Evolutionary conservation across 2,329 filamentous ascomycete species (phyloP).

Genomic region (Myriosclerotinia curreyana): DNA sequence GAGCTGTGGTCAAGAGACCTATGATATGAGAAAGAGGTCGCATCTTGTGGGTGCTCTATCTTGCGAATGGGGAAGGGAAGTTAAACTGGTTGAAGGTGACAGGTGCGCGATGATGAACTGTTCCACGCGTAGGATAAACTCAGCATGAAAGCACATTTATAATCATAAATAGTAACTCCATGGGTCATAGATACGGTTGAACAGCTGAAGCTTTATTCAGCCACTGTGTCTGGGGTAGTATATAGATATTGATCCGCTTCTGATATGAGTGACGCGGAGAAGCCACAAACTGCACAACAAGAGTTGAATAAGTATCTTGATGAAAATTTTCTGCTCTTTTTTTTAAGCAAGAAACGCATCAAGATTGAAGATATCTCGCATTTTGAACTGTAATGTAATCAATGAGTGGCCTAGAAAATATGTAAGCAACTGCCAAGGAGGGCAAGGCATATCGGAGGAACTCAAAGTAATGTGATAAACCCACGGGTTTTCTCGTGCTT

Average conservation of each 20-base stretch:
- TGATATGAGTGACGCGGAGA: background rate
- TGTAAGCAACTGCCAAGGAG: background rate
- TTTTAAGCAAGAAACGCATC: slow-evolving; percentile 7
- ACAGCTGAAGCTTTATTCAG: background rate
- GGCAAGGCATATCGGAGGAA: background rate
- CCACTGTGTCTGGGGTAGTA: background rate
- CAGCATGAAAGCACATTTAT: background rate
- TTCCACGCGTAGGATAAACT: background rate
- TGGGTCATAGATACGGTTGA: background rate
- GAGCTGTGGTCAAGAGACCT: slow-evolving; percentile 4
- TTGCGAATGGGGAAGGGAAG: background rate
- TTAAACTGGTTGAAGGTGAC: background rate
- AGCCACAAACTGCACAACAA: background rate
- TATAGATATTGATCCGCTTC: background rate
- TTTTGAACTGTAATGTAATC: background rate
- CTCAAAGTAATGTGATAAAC: background rate
- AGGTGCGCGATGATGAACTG: background rate
- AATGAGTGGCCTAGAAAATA: background rate
- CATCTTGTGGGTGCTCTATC: slow-evolving; percentile 1
- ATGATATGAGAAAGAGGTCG: background rate
- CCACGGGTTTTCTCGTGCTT: background rate
- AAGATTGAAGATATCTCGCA: slow-evolving; percentile 3
- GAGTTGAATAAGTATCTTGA: background rate
- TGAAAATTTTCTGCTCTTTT: background rate
- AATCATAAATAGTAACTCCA: background rate